A percentile compares a stretch with the other conserved stretches of the same genome.
Conservation (phyloP, 441 rosid species). For the Populus hybrid region DNA sequence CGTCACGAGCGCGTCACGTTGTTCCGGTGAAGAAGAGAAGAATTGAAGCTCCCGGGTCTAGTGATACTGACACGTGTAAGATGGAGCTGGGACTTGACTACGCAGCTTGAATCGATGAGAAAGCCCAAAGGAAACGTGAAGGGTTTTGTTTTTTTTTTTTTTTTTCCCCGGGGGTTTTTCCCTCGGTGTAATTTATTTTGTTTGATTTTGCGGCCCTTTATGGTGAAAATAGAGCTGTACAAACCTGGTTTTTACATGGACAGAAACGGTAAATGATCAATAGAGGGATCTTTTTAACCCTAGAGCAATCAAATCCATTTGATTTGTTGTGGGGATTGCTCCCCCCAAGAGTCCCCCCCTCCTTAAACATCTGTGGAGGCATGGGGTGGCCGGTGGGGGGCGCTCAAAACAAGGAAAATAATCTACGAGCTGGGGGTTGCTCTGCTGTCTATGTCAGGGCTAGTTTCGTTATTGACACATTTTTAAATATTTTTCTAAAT, state of each 20-base stretch:
- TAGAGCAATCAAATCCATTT: background rate
- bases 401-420: too few species aligned
- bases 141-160: background rate
- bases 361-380: too few species aligned
- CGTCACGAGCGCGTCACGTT: conserved; percentile 22
- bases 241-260: conserved; percentile 27
- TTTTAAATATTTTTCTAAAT: too few species aligned
- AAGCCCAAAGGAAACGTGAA: background rate
- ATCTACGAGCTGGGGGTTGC: too few species aligned
- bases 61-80: conserved; percentile 36
- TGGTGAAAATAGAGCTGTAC: conserved; percentile 26
- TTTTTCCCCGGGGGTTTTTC: background rate
- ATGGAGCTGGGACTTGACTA: conserved; percentile 40
- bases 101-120: conserved; percentile 16
- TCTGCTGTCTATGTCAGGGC: too few species aligned
- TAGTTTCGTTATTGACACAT: too few species aligned
- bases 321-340: background rate
- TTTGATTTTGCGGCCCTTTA: background rate
- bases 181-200: background rate
- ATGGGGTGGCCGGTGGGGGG: too few species aligned
- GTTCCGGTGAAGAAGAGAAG: conserved; percentile 53
- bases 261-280: conserved; percentile 23
- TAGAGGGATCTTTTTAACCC: conserved; percentile 10
- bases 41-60: conserved; percentile 23
- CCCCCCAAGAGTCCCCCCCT: too few species aligned